These are phyloP conservation scores for Boletus sp. DNA, from an alignment of 768 basidiomycete genomes.

Conservation along the genomic window DNA sequence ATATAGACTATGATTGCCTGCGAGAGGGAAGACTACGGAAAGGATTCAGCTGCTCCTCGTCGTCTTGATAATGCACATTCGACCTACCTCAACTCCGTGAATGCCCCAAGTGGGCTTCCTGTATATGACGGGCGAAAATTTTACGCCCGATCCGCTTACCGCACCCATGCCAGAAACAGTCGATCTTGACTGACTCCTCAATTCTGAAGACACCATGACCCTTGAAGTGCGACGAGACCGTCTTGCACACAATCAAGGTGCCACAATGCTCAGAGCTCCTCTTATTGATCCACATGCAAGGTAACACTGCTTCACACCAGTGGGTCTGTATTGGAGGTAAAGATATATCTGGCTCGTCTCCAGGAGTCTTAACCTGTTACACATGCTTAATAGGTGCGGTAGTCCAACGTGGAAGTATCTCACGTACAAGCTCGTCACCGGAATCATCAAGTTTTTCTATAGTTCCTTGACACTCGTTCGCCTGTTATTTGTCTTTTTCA, in stretches of 20 bases:
- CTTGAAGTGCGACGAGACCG: background rate
- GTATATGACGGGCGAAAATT: conserved; percentile 3
- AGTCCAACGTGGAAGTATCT: background rate
- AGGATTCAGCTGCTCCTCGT: background rate
- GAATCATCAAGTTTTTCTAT: background rate
- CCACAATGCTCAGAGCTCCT: background rate
- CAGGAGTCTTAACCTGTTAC: background rate
- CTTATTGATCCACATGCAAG: background rate
- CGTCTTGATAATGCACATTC: background rate
- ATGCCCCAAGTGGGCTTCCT: background rate
- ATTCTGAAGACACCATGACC: background rate
- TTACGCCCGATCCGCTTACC: fast-evolving
- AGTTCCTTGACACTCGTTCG: background rate
- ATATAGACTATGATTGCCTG: no score
- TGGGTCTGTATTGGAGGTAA: background rate
- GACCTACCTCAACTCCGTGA: background rate
- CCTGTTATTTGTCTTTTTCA: no score
- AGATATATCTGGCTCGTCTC: background rate
- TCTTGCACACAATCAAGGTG: background rate
- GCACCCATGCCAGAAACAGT: background rate
- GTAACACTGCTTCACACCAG: background rate
- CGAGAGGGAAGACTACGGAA: background rate
- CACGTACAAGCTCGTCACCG: background rate
- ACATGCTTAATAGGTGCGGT: background rate
- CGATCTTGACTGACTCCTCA: fast-evolving